These are phyloP conservation scores for Schizonepeta tenuifolia DNA, from an alignment of 257 asterid species.

Conservation along the genomic window DNA sequence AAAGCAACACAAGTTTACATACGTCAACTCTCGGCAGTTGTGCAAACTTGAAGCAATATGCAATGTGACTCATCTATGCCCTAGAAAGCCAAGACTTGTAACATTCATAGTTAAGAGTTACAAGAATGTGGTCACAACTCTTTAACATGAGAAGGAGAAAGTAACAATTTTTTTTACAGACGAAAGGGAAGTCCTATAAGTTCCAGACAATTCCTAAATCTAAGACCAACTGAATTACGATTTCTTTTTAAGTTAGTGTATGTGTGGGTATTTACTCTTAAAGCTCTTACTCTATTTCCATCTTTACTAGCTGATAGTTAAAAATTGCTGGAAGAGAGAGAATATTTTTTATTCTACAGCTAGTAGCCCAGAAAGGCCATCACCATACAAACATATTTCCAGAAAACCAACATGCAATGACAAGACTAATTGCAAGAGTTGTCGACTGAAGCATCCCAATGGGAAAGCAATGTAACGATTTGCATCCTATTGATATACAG, in stretches of 20 bases:
- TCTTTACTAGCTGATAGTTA: neutral
- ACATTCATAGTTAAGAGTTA: neutral
- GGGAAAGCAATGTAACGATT: neutral
- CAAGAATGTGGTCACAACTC: neutral
- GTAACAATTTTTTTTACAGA: neutral
- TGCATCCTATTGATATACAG: neutral
- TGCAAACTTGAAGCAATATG: neutral
- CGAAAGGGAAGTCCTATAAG: neutral
- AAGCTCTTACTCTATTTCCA: neutral
- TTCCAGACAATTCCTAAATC: neutral
- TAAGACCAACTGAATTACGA: neutral
- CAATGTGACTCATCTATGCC: constrained; percentile 5
- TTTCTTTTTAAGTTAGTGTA: neutral
- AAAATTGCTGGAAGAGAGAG: neutral
- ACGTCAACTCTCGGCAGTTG: neutral
- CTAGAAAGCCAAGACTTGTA: neutral
- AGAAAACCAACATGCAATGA: neutral
- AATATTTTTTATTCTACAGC: neutral
- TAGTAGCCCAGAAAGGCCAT: neutral
- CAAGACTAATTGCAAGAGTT: neutral
- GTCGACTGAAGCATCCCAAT: neutral
- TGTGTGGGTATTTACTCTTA: neutral
- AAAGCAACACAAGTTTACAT: neutral
- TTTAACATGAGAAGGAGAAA: neutral
- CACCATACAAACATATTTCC: neutral